Conservation (phyloP, 495 filamentous ascomycete species). For the Podospora pseudocomata region DNA sequence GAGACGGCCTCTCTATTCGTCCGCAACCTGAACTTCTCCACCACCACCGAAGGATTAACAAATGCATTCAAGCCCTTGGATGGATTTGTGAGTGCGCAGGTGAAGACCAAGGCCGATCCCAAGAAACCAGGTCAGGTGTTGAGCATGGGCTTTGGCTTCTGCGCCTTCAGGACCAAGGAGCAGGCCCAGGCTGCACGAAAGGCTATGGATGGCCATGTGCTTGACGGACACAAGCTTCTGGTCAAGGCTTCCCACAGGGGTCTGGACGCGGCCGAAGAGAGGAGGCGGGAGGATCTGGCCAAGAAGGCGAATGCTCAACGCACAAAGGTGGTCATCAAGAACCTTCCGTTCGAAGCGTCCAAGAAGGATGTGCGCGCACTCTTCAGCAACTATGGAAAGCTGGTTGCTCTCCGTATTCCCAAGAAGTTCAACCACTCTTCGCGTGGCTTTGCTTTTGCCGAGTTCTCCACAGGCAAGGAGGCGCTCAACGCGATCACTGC, state of each 20-base stretch:
- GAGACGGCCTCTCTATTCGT: slow-evolving; percentile 82
- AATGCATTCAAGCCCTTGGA: slow-evolving; percentile 74
- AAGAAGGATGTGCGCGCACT: slow-evolving; percentile 87
- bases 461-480: slow-evolving; percentile 88
- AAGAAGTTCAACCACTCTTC: slow-evolving; percentile 86
- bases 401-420: slow-evolving; percentile 87
- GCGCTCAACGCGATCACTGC: slow-evolving; percentile 90
- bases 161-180: slow-evolving; percentile 74
- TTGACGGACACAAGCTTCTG: slow-evolving; percentile 80
- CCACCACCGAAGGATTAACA: slow-evolving; percentile 67
- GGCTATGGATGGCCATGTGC: slow-evolving; percentile 79
- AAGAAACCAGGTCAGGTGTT: slow-evolving; percentile 78
- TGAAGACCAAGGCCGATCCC: slow-evolving; percentile 83
- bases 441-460: slow-evolving; percentile 94
- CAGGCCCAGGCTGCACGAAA: slow-evolving; percentile 73
- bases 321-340: slow-evolving; percentile 97
- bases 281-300: slow-evolving; percentile 70
- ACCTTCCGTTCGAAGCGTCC: slow-evolving; percentile 90
- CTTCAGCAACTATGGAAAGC: slow-evolving; percentile 83
- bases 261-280: slow-evolving; percentile 80
- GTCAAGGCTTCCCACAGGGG: slow-evolving; percentile 83
- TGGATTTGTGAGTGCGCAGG: slow-evolving; percentile 77
- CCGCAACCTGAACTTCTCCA: slow-evolving; percentile 90
- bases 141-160: slow-evolving; percentile 96
- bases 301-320: slow-evolving; percentile 68